Conservation (phyloP, 805 yeast genomes). For the Yarrowia sp. region DNA sequence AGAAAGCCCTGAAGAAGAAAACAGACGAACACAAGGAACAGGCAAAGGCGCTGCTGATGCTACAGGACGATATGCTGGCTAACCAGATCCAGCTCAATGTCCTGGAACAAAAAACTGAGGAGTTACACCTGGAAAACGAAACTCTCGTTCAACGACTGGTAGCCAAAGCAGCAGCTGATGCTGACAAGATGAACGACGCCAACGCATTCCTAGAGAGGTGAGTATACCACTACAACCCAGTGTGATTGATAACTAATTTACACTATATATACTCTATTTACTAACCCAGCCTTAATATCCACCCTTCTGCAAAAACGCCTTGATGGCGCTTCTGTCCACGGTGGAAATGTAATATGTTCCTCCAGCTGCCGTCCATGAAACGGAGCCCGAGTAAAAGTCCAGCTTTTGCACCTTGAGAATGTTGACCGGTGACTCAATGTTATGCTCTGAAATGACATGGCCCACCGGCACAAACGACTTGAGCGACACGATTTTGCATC, state of each 20-base stretch:
- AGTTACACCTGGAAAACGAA: conserved; percentile 50
- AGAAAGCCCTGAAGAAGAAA: background rate
- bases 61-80: conserved; percentile 67
- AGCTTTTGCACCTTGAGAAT: conserved; percentile 61
- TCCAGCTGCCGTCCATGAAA: conserved; percentile 83
- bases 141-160: conserved; percentile 59
- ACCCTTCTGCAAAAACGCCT: conserved; percentile 9
- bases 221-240: background rate
- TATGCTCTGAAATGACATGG: conserved; percentile 57
- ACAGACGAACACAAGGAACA: conserved; percentile 22
- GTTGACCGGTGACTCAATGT: conserved; percentile 58
- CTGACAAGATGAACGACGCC: conserved; percentile 55
- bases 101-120: conserved; percentile 39
- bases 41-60: conserved; percentile 50
- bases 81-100: conserved; percentile 58
- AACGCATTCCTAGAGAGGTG: conserved; percentile 39
- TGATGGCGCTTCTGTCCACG: conserved; percentile 43
- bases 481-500: conserved; percentile 75
- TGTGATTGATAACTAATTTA: background rate
- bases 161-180: conserved; percentile 55
- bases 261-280: background rate
- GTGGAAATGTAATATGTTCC: conserved; percentile 77
- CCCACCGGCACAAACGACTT: conserved; percentile 78
- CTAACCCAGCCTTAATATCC: conserved; percentile 14
- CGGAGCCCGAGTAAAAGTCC: conserved; percentile 66